Evolutionary conservation across 768 basidiomycete genomes (phyloP).

Genomic region (Podaxis mareebaensis): DNA sequence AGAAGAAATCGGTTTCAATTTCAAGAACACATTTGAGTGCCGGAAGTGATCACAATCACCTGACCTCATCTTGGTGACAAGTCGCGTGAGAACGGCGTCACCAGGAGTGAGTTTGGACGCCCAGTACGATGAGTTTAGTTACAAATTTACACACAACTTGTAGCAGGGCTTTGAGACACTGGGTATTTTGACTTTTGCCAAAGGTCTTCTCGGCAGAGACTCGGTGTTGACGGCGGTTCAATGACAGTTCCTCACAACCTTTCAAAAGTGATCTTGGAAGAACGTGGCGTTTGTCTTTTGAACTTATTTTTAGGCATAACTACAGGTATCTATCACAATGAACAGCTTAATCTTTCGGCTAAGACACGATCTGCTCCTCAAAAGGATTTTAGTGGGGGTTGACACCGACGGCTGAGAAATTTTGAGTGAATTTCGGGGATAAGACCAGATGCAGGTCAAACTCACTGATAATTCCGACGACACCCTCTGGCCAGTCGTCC

Average conservation of each 20-base stretch:
- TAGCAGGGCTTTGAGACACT: too few relatives aligned
- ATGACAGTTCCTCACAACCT: too few relatives aligned
- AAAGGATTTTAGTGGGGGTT: constrained; percentile 1
- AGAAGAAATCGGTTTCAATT: too few relatives aligned
- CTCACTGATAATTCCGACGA: constrained; percentile 16
- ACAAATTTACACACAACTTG: too few relatives aligned
- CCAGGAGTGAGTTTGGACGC: too few relatives aligned
- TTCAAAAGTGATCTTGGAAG: too few relatives aligned
- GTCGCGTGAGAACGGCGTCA: neutral
- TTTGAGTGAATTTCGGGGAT: neutral
- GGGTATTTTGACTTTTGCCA: too few relatives aligned
- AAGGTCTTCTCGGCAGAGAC: too few relatives aligned
- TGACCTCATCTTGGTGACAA: neutral
- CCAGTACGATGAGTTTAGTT: too few relatives aligned
- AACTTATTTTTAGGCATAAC: neutral
- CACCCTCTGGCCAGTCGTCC: constrained; percentile 16
- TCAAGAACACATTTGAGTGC: neutral
- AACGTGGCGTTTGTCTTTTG: too few relatives aligned
- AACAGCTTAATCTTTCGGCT: neutral
- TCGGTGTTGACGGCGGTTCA: too few relatives aligned
- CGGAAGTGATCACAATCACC: neutral
- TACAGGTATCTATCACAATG: neutral
- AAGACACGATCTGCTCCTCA: neutral
- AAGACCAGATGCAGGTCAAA: neutral
- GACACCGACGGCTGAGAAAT: neutral